Percentiles rank a stretch among this genome's conserved stretches.
phyloP scores from a whole-genome alignment of 2,329 filamentous ascomycete genomes.

The Colletotrichum brevisporum region DNA sequence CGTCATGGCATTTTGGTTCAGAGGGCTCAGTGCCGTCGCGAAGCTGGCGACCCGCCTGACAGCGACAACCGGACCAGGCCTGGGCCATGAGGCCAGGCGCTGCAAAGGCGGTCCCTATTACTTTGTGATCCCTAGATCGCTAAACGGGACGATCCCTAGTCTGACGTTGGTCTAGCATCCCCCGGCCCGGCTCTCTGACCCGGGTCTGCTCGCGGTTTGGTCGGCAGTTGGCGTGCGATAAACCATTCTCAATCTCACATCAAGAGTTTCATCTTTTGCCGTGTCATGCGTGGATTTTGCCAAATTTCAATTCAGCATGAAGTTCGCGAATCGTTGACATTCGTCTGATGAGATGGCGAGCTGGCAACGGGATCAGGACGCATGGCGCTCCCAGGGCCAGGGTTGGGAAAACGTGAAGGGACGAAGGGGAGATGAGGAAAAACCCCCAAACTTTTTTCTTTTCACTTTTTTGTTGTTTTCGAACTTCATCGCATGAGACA shows the following conservation, averaged over 20 bases:
- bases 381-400: not conserved
- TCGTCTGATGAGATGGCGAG: conserved; percentile 12
- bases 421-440: not conserved
- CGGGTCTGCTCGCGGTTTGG: conserved; percentile 2
- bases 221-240: conserved; percentile 26
- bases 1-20: not conserved
- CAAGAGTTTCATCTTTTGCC: conserved; percentile 33
- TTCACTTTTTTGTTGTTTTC: conserved; percentile 7
- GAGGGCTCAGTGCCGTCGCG: not conserved
- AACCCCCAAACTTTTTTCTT: not conserved
- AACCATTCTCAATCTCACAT: conserved; percentile 25
- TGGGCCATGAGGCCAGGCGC: conserved; percentile 1
- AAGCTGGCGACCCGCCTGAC: conserved; percentile 5
- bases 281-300: conserved; percentile 6
- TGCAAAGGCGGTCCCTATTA: not conserved
- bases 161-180: conserved; percentile 18
- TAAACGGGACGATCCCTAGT: conserved; percentile 15
- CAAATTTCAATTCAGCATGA: not conserved
- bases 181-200: conserved; percentile 24
- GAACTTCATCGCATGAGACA: conserved; percentile 13
- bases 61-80: conserved; percentile 22
- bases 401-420: not conserved
- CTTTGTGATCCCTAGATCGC: not conserved
- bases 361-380: not conserved
- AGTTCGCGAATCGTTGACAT: conserved; percentile 26